Evolutionary conservation across 352 stramenopile species (phyloP).

Genomic region (Phytopythium cucurbitacearum): DNA sequence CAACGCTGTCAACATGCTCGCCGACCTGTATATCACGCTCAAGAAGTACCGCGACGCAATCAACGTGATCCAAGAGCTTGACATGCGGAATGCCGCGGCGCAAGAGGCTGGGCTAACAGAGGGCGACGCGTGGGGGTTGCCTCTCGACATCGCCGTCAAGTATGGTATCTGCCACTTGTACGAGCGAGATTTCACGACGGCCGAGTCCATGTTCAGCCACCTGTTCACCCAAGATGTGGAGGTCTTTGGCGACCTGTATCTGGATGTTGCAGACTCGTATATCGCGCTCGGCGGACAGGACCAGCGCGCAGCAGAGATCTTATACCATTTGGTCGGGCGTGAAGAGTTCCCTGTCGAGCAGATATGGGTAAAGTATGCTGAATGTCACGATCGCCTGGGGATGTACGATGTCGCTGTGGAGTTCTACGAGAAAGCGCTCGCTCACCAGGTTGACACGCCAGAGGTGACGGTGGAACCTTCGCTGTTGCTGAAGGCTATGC

Average conservation of each 20-base stretch:
- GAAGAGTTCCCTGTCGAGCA: constrained; percentile 75
- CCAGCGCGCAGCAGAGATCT: constrained; percentile 56
- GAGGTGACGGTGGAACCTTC: constrained; percentile 51
- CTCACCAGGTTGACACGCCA: constrained; percentile 41
- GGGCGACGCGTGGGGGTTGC: constrained; percentile 56
- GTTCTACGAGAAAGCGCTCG: constrained; percentile 73
- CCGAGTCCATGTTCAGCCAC: constrained; percentile 79
- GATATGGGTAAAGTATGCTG: constrained; percentile 78
- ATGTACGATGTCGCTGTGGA: constrained; percentile 68
- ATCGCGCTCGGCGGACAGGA: constrained; percentile 70
- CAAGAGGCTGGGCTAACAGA: constrained; percentile 60
- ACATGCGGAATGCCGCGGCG: constrained; percentile 56
- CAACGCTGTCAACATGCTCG: constrained; percentile 87
- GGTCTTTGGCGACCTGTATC: constrained; percentile 78
- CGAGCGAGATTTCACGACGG: constrained; percentile 64
- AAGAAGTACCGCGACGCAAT: constrained; percentile 83
- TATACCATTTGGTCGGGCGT: constrained; percentile 53
- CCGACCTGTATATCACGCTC: constrained; percentile 82
- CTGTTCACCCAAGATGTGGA: constrained; percentile 82
- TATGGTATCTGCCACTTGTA: constrained; percentile 85
- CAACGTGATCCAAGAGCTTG: constrained; percentile 70
- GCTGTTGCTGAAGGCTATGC: constrained; percentile 68
- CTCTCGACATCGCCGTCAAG: constrained; percentile 84
- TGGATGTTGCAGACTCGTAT: constrained; percentile 82
- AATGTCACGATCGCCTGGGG: constrained; percentile 62